A percentile compares a stretch with the other conserved stretches of the same genome.
Evolutionary conservation across 345 rosid genomes (phyloP).

Genomic region (Hevea brasiliensis): DNA sequence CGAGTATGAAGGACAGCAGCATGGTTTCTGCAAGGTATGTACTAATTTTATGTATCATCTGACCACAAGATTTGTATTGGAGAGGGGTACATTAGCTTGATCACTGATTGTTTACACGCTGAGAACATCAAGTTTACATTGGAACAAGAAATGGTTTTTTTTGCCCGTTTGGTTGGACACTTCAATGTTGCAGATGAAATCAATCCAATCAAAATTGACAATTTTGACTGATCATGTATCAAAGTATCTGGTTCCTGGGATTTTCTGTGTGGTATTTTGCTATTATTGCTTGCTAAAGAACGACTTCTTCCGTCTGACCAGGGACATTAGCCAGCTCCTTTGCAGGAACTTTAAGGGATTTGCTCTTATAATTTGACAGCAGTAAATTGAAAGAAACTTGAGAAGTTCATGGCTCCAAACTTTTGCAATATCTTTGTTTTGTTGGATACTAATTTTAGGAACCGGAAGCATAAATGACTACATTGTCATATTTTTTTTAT

Average conservation of each 20-base stretch:
- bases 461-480: neutral
- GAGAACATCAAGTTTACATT: conserved; percentile 88
- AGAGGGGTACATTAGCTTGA: neutral
- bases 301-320: neutral
- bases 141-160: conserved; percentile 91
- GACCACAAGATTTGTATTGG: neutral
- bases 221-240: conserved; percentile 49
- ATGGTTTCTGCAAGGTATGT: conserved; percentile 90
- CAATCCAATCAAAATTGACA: conserved; percentile 66
- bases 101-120: conserved; percentile 48
- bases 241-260: neutral
- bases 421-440: neutral
- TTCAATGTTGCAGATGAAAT: conserved; percentile 78
- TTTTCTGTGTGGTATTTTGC: neutral
- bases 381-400: neutral
- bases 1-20: conserved; percentile 94
- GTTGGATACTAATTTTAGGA: neutral
- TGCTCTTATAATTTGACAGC: neutral
- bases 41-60: neutral
- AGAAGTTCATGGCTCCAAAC: neutral
- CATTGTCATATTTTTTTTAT: neutral
- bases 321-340: neutral
- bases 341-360: neutral
- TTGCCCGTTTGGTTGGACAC: conserved; percentile 68
- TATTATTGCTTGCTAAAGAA: neutral